Evolutionary conservation across 2,329 filamentous ascomycete species (phyloP), one percentile per base, ranked within the genome.

Genomic region (Ampelomyces quisqualis): DNA sequence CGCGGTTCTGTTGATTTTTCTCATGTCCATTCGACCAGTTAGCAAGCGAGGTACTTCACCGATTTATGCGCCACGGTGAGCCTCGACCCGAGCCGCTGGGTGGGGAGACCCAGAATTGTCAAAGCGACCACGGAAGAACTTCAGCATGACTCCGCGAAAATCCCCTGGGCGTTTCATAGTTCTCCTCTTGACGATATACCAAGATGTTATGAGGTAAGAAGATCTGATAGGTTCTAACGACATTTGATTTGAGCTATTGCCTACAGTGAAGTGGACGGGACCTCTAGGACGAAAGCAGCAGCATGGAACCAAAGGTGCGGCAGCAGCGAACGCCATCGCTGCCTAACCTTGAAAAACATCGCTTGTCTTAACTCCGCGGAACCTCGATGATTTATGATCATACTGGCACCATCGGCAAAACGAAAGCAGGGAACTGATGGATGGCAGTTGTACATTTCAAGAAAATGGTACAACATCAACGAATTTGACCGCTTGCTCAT

Each of bases 61-160:
- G 51, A 40, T 58, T 36, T 49, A 48, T 36, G 45, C 40, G 51
- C 53, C 49, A 44, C 47, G 48, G 14, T 17, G 17, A 20, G 29
- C 40, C 34, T 44, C 34, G 38, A 51, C 28, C 42, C 47, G 32
- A 14, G 27, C 32, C 9, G 19, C 13, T 38, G 47, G 50, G 19
- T 37, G 34, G 28, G 19, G 33, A 34, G 26, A 21, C 27, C 28
- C 21, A 34, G 21, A 27, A 26, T 38, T n/a, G n/a, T n/a, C n/a
- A n/a, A 11, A 23, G 20, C 11, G 10, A 24, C 9, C 14, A 34
- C 15, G 21, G n/a, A 28, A 11, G 14, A 38, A 28, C 10, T 29
- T 10, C 9, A 29, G 23, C 34, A 37, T 37, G 24, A n/a, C n/a
- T n/a, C n/a, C n/a, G n/a, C n/a, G n/a, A n/a, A n/a, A n/a, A n/a